Evolutionary conservation across 2,329 filamentous ascomycete genomes (phyloP).

Genomic region (Trichophyton benhamiae): DNA sequence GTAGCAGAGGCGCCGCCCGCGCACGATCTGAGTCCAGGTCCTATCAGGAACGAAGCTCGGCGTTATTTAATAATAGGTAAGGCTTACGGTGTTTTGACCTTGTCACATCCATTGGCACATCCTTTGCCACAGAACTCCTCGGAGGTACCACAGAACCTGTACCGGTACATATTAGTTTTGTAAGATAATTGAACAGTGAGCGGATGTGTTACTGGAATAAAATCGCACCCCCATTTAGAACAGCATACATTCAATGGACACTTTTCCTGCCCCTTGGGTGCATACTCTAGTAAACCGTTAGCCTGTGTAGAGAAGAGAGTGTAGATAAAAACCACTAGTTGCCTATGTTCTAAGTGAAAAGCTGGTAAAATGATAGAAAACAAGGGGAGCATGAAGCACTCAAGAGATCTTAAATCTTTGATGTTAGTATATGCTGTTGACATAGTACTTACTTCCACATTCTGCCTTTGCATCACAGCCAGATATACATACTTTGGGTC

Average conservation of each 20-base stretch:
- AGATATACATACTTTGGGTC: background rate
- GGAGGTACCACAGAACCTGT: slow-evolving; percentile 7
- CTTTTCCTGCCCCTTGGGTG: slow-evolving; percentile 5
- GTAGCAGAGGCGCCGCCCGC: slow-evolving; percentile 4
- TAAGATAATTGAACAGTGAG: background rate
- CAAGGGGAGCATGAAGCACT: too few species aligned
- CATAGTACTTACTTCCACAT: slow-evolving; percentile 18
- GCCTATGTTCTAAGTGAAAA: too few species aligned
- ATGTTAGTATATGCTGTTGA: too few species aligned
- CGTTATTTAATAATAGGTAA: background rate
- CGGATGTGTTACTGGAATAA: background rate
- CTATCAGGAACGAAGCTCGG: background rate
- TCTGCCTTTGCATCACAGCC: slow-evolving; percentile 23
- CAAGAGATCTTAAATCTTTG: too few species aligned
- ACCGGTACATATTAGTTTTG: background rate
- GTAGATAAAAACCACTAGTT: too few species aligned
- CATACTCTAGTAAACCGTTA: slow-evolving; percentile 1
- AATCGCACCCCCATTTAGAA: slow-evolving; percentile 18
- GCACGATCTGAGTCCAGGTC: slow-evolving; percentile 5
- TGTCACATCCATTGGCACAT: slow-evolving; percentile 3
- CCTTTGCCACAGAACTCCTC: slow-evolving; percentile 1
- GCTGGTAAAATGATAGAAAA: too few species aligned
- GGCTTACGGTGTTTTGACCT: slow-evolving; percentile 6
- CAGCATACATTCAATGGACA: slow-evolving; percentile 32
- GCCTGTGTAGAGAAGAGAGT: background rate